A percentile compares a stretch with the other conserved stretches of the same genome.
phyloP scores from a whole-genome alignment of 495 filamentous ascomycete species.

The Terfezia claveryi region DNA sequence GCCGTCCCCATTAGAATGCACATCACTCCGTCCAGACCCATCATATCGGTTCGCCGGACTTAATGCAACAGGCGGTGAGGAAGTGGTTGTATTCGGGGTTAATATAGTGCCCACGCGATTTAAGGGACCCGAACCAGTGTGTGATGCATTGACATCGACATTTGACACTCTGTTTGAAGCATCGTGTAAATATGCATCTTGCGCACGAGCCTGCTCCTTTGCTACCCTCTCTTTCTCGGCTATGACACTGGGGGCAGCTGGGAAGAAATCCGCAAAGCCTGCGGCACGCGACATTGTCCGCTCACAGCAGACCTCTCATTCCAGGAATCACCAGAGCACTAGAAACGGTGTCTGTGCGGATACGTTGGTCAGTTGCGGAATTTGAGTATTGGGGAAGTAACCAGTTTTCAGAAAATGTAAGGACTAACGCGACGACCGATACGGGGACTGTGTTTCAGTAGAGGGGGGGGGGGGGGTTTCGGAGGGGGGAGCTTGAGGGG shows the following conservation, averaged over 20 bases:
- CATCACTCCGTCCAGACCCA: background rate
- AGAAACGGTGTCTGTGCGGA: too few relatives aligned
- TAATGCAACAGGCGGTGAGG: conserved; percentile 12
- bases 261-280: conserved; percentile 79
- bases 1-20: background rate
- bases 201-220: background rate
- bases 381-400: too few relatives aligned
- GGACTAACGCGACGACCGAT: too few relatives aligned
- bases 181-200: background rate
- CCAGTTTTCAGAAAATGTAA: too few relatives aligned
- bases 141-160: background rate
- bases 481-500: too few relatives aligned
- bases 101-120: conserved; percentile 1
- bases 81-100: conserved; percentile 5
- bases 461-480: too few relatives aligned
- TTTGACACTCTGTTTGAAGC: background rate
- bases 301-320: conserved; percentile 17
- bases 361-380: too few relatives aligned
- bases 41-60: conserved; percentile 3
- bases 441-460: too few relatives aligned
- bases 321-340: background rate
- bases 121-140: background rate
- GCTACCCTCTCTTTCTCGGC: conserved; percentile 20
- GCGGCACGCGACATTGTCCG: conserved; percentile 58
- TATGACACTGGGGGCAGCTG: conserved; percentile 53